Conservation (phyloP, 2,329 filamentous ascomycete species). For the Byssothecium circinans region DNA sequence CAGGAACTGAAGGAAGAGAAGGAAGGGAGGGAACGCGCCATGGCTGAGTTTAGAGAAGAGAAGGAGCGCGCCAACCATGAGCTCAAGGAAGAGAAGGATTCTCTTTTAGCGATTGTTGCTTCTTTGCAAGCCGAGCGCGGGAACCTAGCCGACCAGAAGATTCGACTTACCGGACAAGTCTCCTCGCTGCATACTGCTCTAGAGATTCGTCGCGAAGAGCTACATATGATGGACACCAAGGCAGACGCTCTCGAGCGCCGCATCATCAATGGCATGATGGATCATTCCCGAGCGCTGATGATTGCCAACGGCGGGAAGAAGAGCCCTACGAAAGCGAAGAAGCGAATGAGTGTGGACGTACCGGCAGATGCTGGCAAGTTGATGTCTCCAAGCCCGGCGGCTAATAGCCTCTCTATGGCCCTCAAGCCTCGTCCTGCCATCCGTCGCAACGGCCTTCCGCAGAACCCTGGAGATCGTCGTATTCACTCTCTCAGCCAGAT, state of each 20-base stretch:
- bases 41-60: slow-evolving; percentile 39
- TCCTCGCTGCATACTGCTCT: slow-evolving; percentile 90
- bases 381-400: slow-evolving; percentile 39
- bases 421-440: slow-evolving; percentile 53
- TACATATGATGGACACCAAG: slow-evolving; percentile 85
- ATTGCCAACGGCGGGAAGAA: slow-evolving; percentile 64
- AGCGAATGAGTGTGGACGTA: slow-evolving; percentile 35
- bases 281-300: slow-evolving; percentile 89
- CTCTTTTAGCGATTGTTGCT: slow-evolving; percentile 56
- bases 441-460: slow-evolving; percentile 43
- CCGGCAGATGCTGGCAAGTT: slow-evolving; percentile 40
- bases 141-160: slow-evolving; percentile 74
- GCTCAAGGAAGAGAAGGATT: slow-evolving; percentile 48
- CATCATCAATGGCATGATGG: slow-evolving; percentile 93
- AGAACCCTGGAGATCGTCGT: slow-evolving; percentile 58
- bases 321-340: slow-evolving; percentile 39
- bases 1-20: slow-evolving; percentile 47
- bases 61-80: slow-evolving; percentile 39
- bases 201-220: slow-evolving; percentile 83
- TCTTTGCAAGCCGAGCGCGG: slow-evolving; percentile 71
- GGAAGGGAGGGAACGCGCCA: slow-evolving; percentile 47
- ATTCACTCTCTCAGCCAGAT: slow-evolving; percentile 93
- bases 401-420: slow-evolving; percentile 47
- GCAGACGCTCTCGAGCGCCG: slow-evolving; percentile 88
- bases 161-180: slow-evolving; percentile 78